Evolutionary conservation across 768 basidiomycete genomes (phyloP).

Genomic region (Suillus placidus): DNA sequence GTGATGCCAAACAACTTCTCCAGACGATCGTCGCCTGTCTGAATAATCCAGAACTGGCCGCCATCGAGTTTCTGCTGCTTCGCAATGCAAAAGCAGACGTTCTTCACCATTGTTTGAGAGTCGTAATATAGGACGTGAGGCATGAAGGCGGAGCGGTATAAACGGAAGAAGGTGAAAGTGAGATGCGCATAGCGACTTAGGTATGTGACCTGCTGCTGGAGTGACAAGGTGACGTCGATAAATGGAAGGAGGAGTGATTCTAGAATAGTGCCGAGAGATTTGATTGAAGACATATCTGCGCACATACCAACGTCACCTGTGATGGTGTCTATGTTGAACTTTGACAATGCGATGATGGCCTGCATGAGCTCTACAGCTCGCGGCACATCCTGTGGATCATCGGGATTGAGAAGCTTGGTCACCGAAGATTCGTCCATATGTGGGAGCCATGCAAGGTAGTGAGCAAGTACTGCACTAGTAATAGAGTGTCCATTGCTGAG

Average conservation of each 20-base stretch:
- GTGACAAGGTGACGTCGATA: constrained; percentile 19
- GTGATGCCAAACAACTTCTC: constrained; percentile 33
- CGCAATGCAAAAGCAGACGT: constrained; percentile 13
- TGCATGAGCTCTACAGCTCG: constrained; percentile 30
- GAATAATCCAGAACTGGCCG: constrained; percentile 23
- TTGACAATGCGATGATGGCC: constrained; percentile 5
- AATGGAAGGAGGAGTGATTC: constrained; percentile 29
- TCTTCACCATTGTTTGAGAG: constrained; percentile 32
- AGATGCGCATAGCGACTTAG: constrained; percentile 30
- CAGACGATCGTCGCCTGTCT: constrained; percentile 33
- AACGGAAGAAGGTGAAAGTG: constrained; percentile 24
- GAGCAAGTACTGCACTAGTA: not conserved
- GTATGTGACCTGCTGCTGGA: constrained; percentile 31
- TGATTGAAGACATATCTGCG: constrained; percentile 1
- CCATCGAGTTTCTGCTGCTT: constrained; percentile 19
- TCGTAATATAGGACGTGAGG: constrained; percentile 34
- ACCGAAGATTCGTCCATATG: not conserved
- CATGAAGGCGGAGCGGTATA: constrained; percentile 27
- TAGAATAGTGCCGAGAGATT: constrained; percentile 11
- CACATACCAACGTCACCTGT: not conserved
- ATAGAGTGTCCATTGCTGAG: not conserved
- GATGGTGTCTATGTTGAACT: not conserved
- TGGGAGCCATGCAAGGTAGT: not conserved
- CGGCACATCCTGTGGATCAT: constrained; percentile 37
- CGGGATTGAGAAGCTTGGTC: constrained; percentile 26